Percentiles rank a stretch among this genome's conserved stretches.
phyloP scores from a whole-genome alignment of 2,329 filamentous ascomycete species.

The Botryotinia convoluta region DNA sequence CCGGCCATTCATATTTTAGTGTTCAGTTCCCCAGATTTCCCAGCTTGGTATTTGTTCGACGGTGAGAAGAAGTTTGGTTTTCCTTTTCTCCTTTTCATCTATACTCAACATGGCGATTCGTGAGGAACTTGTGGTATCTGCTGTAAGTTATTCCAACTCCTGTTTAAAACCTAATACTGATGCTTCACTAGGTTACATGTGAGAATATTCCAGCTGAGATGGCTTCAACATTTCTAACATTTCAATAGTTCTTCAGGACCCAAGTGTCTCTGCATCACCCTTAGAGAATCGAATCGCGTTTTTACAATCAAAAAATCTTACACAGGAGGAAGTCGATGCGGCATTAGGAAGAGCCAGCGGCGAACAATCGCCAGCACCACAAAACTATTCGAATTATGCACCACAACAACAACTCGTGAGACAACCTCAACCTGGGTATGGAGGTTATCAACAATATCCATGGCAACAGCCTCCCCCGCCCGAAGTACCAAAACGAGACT shows the following conservation, averaged over 20 bases:
- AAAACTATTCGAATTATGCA: conserved; percentile 42
- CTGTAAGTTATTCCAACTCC: conserved; percentile 51
- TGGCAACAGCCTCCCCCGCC: conserved; percentile 57
- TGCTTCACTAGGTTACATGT: conserved; percentile 38
- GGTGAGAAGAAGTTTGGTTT: background rate
- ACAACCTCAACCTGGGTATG: conserved; percentile 44
- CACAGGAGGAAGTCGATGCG: conserved; percentile 87
- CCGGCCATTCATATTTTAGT: conserved; percentile 24
- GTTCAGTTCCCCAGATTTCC: conserved; percentile 15
- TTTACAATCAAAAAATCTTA: conserved; percentile 93
- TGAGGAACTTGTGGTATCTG: conserved; percentile 87
- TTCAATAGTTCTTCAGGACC: conserved; percentile 80
- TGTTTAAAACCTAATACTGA: conserved; percentile 28
- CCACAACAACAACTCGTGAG: conserved; percentile 44
- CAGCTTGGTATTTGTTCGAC: conserved; percentile 6
- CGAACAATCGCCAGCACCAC: conserved; percentile 44
- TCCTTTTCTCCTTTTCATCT: conserved; percentile 1
- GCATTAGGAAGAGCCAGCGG: conserved; percentile 75
- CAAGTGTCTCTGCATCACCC: conserved; percentile 84
- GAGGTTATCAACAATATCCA: conserved; percentile 49
- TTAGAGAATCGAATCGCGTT: conserved; percentile 91
- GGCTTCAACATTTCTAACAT: conserved; percentile 24
- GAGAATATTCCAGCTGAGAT: conserved; percentile 25
- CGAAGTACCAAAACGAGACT: conserved; percentile 75
- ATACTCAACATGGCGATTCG: conserved; percentile 70